Evolutionary conservation across 257 asterid genomes (phyloP), one percentile per base, ranked within the genome.

Genomic region (Solanum dulcamara): DNA sequence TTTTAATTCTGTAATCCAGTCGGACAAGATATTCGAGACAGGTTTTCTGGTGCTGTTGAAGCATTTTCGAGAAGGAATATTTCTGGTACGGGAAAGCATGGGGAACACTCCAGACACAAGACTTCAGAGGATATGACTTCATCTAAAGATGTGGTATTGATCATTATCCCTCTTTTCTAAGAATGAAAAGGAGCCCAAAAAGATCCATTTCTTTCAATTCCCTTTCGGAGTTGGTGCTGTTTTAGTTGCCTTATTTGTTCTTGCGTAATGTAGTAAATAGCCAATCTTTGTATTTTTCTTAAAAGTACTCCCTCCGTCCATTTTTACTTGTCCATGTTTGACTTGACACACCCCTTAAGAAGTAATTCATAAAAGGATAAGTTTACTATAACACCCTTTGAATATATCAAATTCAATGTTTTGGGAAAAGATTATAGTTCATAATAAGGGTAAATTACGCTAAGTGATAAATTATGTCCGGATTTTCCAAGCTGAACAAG

Each of bases 141-240:
- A 66, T 96, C 99, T 66, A 96, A 93, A 91, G 98, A 96, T 87
- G 98, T 94, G 99, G 99, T 96, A 96, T 75, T 50, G 18, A 22
- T 83, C 77, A 30, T 28, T n/a, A n/a, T 51, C 44, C 42, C 59
- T 32, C 28, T 32, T 79, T 18, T n/a, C 33, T 72, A 72, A 22
- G 18, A 72, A 72, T 37, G 51, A 37, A 71, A 37, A 20, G 51
- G 32, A 71, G 22, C 32, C 30, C 53, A 38, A 71, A 33, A 38
- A 72, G 35, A 72, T 72, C 53, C 33, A 1, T 72, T 72, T 38
- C 22, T 72, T 67, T 79, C 64, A 17, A 48, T 48, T 77, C 40
- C 22, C 9, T 77, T 26, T 28, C 3, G 59, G 83, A 77, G 28
- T 30, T 79, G 18, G 44, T 3, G 83, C 28, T 30, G 26, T 48